phyloP scores from a whole-genome alignment of 2,329 filamentous ascomycete genomes.

The Xylaria sp. region DNA sequence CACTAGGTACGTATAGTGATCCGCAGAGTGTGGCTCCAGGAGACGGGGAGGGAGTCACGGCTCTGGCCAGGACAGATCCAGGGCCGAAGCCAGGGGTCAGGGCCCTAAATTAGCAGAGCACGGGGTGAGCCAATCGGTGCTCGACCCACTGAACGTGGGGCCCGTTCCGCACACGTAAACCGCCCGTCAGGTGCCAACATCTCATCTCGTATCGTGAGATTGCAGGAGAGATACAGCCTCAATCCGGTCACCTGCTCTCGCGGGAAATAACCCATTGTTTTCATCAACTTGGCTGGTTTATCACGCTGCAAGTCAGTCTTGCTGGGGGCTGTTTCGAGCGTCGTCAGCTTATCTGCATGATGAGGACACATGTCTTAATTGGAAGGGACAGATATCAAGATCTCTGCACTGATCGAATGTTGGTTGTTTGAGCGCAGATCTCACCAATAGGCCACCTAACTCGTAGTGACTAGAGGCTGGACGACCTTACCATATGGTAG shows the following conservation, averaged over 20 bases:
- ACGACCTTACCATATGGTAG: too few relatives aligned
- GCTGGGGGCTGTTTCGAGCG: neutral
- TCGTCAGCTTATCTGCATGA: neutral
- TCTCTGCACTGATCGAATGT: too few relatives aligned
- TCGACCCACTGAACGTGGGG: conserved; percentile 8
- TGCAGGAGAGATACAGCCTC: conserved; percentile 14
- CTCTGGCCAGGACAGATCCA: too few relatives aligned
- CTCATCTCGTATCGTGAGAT: conserved; percentile 18
- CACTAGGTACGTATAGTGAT: too few relatives aligned
- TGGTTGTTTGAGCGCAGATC: too few relatives aligned
- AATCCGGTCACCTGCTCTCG: conserved; percentile 1
- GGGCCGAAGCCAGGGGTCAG: neutral
- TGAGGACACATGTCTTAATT: conserved; percentile 5
- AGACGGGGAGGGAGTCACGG: too few relatives aligned
- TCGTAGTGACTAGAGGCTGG: too few relatives aligned
- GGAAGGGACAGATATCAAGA: too few relatives aligned
- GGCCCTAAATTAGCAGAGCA: neutral
- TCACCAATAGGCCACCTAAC: too few relatives aligned
- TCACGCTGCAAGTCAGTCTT: neutral
- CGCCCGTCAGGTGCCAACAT: neutral
- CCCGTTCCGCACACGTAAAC: neutral
- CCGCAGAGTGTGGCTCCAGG: too few relatives aligned
- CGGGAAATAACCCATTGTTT: neutral
- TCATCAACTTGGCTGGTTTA: neutral
- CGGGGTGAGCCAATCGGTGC: conserved; percentile 7